phyloP scores from a whole-genome alignment of 2,329 filamentous ascomycete genomes.

The Xylariales sp. region DNA sequence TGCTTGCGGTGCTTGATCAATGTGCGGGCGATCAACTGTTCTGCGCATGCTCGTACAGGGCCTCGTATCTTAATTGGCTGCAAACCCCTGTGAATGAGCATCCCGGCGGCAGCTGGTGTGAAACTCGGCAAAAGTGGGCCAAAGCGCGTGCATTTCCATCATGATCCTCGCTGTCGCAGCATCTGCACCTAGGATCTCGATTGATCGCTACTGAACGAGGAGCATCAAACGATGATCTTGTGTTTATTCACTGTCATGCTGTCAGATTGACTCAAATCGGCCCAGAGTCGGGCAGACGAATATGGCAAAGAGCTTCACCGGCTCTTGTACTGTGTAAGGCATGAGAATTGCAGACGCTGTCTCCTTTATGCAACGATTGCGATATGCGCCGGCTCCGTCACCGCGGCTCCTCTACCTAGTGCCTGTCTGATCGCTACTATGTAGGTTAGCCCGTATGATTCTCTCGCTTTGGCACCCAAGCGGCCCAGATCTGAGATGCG shows the following conservation, averaged over 20 bases:
- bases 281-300: not conserved
- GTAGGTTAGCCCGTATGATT: not conserved
- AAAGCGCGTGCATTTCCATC: not conserved
- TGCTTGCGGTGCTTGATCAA: conserved; percentile 2
- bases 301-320: not conserved
- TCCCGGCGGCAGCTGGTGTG: conserved; percentile 12
- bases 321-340: too few relatives aligned
- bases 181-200: conserved; percentile 1
- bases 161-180: not conserved
- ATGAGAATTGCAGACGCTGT: too few relatives aligned
- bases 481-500: not conserved
- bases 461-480: not conserved
- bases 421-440: too few relatives aligned
- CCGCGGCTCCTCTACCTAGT: not conserved
- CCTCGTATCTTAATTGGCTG: conserved; percentile 5
- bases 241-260: conserved; percentile 1
- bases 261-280: conserved; percentile 1
- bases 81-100: conserved; percentile 4
- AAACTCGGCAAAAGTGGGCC: conserved; percentile 11
- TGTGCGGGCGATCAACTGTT: conserved; percentile 7
- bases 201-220: not conserved
- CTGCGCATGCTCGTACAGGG: not conserved
- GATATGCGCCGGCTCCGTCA: too few relatives aligned
- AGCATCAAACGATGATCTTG: conserved; percentile 2
- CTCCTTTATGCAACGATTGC: too few relatives aligned